Evolutionary conservation across 73 alveolate species (phyloP).

Genomic region (Strombidium stylifer): DNA sequence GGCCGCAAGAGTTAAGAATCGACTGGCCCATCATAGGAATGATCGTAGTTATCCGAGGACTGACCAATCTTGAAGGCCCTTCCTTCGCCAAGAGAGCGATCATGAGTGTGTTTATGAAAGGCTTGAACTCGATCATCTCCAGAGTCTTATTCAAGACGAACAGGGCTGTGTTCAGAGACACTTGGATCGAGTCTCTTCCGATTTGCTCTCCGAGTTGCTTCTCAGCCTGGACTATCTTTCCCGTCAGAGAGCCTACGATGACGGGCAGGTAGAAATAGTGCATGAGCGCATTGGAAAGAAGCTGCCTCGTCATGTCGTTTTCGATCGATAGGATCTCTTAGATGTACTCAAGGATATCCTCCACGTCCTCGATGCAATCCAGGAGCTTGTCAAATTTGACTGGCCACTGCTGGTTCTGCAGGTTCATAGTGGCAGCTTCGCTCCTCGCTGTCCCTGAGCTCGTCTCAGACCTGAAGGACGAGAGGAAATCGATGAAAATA

Average conservation of each 20-base stretch:
- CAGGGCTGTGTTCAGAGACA: conserved; percentile 18
- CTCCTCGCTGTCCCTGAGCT: no score
- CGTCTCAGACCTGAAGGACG: no score
- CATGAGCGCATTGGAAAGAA: conserved; percentile 29
- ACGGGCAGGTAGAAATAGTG: conserved; percentile 48
- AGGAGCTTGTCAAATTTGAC: not conserved
- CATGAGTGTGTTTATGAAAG: conserved; percentile 25
- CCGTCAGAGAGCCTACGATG: conserved; percentile 36
- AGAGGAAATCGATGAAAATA: no score
- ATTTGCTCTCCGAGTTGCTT: conserved; percentile 15
- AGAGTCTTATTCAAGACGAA: conserved; percentile 28
- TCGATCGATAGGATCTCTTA: conserved; percentile 38
- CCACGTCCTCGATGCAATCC: conserved; percentile 11
- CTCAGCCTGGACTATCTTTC: no score
- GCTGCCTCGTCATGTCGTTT: not conserved
- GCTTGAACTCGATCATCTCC: conserved; percentile 11
- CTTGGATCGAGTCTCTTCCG: no score
- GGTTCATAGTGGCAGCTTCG: no score
- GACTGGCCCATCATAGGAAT: no score
- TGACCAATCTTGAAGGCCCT: no score
- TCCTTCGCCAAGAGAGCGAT: not conserved
- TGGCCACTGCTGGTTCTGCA: no score
- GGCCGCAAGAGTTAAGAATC: no score
- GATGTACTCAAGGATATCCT: conserved; percentile 30
- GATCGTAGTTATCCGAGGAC: no score